A percentile compares a stretch with the other conserved stretches of the same genome.
Evolutionary conservation across 2,329 filamentous ascomycete species (phyloP).

Genomic region (Dryadomyces quercus-mongolicae): DNA sequence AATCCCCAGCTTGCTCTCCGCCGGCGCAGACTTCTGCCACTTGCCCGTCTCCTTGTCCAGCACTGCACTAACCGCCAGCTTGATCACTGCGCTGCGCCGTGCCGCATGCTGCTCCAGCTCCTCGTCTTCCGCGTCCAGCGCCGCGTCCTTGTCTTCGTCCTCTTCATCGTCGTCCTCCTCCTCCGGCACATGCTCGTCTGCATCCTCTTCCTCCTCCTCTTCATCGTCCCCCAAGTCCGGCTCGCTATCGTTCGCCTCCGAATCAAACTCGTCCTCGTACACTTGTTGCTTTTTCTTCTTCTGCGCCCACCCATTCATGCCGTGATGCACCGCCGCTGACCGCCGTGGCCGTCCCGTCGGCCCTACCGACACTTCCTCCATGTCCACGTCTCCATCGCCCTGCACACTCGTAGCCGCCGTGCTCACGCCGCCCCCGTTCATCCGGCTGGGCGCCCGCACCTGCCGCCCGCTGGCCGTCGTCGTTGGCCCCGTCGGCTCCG

Average conservation of each 20-base stretch:
- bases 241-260: slow-evolving; percentile 53
- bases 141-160: slow-evolving; percentile 40
- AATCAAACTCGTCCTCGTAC: slow-evolving; percentile 51
- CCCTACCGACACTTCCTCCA: slow-evolving; percentile 23
- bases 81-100: slow-evolving; percentile 60
- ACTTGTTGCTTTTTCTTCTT: slow-evolving; percentile 23
- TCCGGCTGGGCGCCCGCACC: slow-evolving; percentile 54
- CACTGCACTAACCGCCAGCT: slow-evolving; percentile 44
- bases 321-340: slow-evolving; percentile 35
- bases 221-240: slow-evolving; percentile 35
- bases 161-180: slow-evolving; percentile 36
- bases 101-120: slow-evolving; percentile 8
- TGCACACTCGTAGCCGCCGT: slow-evolving; percentile 34
- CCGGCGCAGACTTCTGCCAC: slow-evolving; percentile 16
- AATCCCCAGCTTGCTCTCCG: not conserved
- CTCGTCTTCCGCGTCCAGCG: slow-evolving; percentile 40
- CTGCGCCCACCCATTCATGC: slow-evolving; percentile 34
- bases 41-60: slow-evolving; percentile 22
- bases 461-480: slow-evolving; percentile 82
- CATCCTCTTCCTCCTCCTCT: slow-evolving; percentile 45
- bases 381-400: slow-evolving; percentile 21
- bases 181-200: slow-evolving; percentile 49
- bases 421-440: slow-evolving; percentile 39
- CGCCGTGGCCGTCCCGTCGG: slow-evolving; percentile 37
- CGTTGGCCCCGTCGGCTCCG: slow-evolving; percentile 48